Conservation (phyloP, 2,329 filamentous ascomycete species). For the Fusarium buharicum region DNA sequence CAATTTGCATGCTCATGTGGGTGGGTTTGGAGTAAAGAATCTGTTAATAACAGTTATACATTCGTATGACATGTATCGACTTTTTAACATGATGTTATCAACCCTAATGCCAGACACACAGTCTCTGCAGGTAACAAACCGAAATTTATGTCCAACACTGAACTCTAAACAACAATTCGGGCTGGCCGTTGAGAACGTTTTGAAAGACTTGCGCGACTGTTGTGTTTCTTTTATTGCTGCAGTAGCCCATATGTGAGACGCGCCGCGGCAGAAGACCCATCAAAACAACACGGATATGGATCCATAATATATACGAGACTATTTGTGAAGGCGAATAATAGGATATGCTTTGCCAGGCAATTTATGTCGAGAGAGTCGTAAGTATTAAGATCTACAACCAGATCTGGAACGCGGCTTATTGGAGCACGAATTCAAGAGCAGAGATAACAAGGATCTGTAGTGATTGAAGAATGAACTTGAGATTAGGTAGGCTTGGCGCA, state of each 20-base stretch:
- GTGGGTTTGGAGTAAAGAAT: neutral
- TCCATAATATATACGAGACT: constrained; percentile 28
- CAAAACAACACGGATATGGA: constrained; percentile 32
- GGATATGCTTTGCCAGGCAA: neutral
- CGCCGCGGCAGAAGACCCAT: constrained; percentile 29
- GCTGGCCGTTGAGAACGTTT: constrained; percentile 5
- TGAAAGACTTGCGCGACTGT: constrained; percentile 29
- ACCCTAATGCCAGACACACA: neutral
- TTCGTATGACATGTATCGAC: neutral
- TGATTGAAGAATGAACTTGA: constrained; percentile 38
- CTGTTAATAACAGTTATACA: neutral
- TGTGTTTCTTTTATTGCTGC: constrained; percentile 36
- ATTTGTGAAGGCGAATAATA: constrained; percentile 3
- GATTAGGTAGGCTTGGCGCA: constrained; percentile 44
- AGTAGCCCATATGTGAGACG: constrained; percentile 32
- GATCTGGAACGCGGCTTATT: constrained; percentile 33
- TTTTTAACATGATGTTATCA: neutral
- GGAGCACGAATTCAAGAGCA: constrained; percentile 21
- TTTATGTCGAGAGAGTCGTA: neutral
- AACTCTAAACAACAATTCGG: neutral
- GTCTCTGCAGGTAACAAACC: neutral
- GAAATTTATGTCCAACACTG: neutral
- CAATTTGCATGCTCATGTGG: neutral
- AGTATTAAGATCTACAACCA: constrained; percentile 16
- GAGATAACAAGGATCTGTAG: constrained; percentile 22